Conservation (phyloP, 192 early-diverging fungal genomes). For the Backusella australiensis region DNA sequence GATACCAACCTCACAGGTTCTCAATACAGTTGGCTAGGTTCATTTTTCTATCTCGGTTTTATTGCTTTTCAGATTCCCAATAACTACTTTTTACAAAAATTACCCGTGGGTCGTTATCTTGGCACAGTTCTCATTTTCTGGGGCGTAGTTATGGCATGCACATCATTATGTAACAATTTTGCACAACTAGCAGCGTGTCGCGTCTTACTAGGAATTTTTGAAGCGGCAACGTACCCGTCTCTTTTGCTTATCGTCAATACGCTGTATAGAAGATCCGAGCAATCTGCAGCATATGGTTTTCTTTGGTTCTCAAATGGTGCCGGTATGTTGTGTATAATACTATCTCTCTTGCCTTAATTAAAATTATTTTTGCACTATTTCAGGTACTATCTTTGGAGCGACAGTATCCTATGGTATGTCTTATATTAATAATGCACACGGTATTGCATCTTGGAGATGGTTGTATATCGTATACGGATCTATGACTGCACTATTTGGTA, state of each 20-base stretch:
- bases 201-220: slow-evolving; percentile 26
- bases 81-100: slow-evolving; percentile 23
- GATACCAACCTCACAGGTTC: slow-evolving; percentile 6
- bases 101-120: slow-evolving; percentile 19
- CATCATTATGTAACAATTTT: slow-evolving; percentile 22
- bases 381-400: slow-evolving; percentile 16
- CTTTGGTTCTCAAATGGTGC: slow-evolving; percentile 25
- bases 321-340: not conserved
- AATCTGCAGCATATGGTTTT: slow-evolving; percentile 15
- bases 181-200: slow-evolving; percentile 19
- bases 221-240: slow-evolving; percentile 28
- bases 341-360: too few species aligned
- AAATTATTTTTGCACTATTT: not conserved
- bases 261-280: slow-evolving; percentile 29
- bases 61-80: slow-evolving; percentile 25
- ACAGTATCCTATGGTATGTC: slow-evolving; percentile 21
- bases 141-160: slow-evolving; percentile 16
- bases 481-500: slow-evolving; percentile 19
- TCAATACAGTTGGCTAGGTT: slow-evolving; percentile 14
- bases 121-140: slow-evolving; percentile 20
- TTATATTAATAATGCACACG: slow-evolving; percentile 1
- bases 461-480: slow-evolving; percentile 24
- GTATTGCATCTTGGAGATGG: slow-evolving; percentile 29
- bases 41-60: slow-evolving; percentile 26
- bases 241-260: slow-evolving; percentile 22